These are phyloP conservation scores for Haplographium delicatum DNA, from an alignment of 495 filamentous ascomycete genomes.

Conservation along the genomic window DNA sequence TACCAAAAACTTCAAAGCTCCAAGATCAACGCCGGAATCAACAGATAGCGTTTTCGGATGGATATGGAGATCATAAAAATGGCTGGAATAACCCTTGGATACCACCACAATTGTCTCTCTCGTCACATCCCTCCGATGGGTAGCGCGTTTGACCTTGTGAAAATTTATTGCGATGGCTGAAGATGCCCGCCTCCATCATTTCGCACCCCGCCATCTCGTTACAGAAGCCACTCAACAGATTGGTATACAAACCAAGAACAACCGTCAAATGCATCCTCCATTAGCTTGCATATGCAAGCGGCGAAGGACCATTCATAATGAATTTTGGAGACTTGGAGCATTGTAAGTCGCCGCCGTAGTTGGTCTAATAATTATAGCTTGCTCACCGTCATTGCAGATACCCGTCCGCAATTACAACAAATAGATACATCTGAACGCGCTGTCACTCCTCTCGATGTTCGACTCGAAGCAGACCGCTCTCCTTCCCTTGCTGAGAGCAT, in stretches of 20 bases:
- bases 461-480: constrained; percentile 41
- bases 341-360: constrained; percentile 13
- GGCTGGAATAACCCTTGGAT: constrained; percentile 14
- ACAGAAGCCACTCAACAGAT: constrained; percentile 16
- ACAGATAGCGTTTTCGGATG: too few species aligned
- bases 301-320: constrained; percentile 20
- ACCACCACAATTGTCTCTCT: constrained; percentile 9
- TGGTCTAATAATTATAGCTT: constrained; percentile 12
- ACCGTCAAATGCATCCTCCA: constrained; percentile 14
- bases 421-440: constrained; percentile 54
- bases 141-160: constrained; percentile 10
- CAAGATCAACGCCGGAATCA: too few species aligned
- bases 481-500: constrained; percentile 40
- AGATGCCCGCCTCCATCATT: constrained; percentile 5
- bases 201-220: constrained; percentile 12
- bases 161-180: constrained; percentile 16
- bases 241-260: constrained; percentile 10
- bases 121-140: constrained; percentile 11
- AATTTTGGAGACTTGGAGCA: constrained; percentile 19
- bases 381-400: constrained; percentile 32
- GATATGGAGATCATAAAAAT: constrained; percentile 9
- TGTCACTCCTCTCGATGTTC: constrained; percentile 55
- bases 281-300: constrained; percentile 14
- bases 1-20: too few species aligned
- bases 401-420: constrained; percentile 48